Evolutionary conservation across 2,329 filamentous ascomycete genomes (phyloP), one percentile per base, ranked within the genome.

Genomic region (Penicillium digitatum): DNA sequence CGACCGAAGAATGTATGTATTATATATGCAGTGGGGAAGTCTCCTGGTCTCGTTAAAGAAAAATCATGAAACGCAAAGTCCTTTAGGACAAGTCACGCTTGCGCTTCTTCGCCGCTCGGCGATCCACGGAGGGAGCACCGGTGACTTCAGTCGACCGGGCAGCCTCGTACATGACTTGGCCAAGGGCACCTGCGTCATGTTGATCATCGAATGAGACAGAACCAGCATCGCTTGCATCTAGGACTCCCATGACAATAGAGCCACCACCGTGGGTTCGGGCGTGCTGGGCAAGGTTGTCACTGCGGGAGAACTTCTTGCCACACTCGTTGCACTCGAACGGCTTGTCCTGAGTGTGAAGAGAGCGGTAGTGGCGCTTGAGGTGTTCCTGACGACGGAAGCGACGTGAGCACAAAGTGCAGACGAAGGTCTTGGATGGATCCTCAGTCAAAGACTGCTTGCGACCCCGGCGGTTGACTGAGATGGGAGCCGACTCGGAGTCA

Each of bases 391-490:
- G 90, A 60, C 94, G 89, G 87, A 99, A 99, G 58, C 94, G 90
- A 62, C 94, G 91, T 69, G 90, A 93, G 86, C 94, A 99, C 22
- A 96, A 83, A 54, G 92, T 91, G 79, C 94, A 99, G 57, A 96
- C 90, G 62, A 97, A 99, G 0, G 92, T 96, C 86, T 99, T 99
- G 69, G 90, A 95, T 1, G 94, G 94, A 69, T 99, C 94, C 70
- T 97, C 94, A 5, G 94, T 97, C 66, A 97, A 78, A 1, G 94
- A 97, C 79, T 99, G 94, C 86, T 99, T 99, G 76, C 94, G 92
- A 57, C 94, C 94, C 56, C 94, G 92, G 62, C 94, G 92, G 76
- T 90, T 95, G 65, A 88, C 84, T 10, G 88, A 87, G 9, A 74
- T 69, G 10, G 69, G 69, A 3, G 71, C 64, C 48, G 64, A 59